Conservation (phyloP, 164 flowering plant genomes). For the Stephania yunnanensis region DNA sequence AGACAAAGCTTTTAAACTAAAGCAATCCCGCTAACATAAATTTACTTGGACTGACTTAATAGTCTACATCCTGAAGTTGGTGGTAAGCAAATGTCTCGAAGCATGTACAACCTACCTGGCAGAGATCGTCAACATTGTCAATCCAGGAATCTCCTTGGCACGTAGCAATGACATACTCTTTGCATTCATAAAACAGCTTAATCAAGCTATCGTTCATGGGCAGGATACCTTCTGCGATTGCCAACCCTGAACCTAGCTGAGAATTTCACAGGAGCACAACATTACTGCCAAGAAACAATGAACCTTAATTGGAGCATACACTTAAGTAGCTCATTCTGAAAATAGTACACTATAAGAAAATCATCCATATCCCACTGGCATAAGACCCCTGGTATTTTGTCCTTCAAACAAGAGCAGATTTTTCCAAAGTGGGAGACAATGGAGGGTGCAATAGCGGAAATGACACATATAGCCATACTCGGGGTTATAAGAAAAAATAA, state of each 20-base stretch:
- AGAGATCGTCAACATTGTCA: slow-evolving; percentile 69
- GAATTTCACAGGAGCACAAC: slow-evolving; percentile 15
- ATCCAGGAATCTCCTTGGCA: slow-evolving; percentile 51
- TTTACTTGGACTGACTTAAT: background rate
- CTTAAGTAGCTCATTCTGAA: background rate
- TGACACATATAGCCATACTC: background rate
- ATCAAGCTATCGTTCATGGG: slow-evolving; percentile 39
- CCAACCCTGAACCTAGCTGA: slow-evolving; percentile 71
- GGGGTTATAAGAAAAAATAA: no score
- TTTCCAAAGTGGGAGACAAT: background rate
- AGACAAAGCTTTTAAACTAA: background rate
- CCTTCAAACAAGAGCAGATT: background rate
- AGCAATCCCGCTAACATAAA: background rate
- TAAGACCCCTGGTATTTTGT: background rate
- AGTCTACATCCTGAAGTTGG: background rate
- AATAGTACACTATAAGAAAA: no score
- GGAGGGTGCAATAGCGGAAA: background rate
- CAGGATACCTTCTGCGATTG: slow-evolving; percentile 53
- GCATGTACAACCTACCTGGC: slow-evolving; percentile 48
- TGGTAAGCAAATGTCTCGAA: background rate
- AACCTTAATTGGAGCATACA: background rate
- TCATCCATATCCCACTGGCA: background rate
- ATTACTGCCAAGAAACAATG: background rate
- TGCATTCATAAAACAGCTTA: slow-evolving; percentile 75
- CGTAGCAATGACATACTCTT: slow-evolving; percentile 55